These are phyloP conservation scores for thale cress (Arabidopsis thaliana) DNA, from an alignment of 345 rosid species.

Conservation along the genomic window TAIR10.1 NC_003070.9:24415001-24415500, in stretches of 20 bases:
- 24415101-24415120: neutral
- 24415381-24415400: conserved; percentile 63
- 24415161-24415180: conserved; percentile 47
- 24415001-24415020: neutral
- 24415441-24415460: conserved; percentile 79
- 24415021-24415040: conserved; percentile 1
- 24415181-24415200: conserved; percentile 82
- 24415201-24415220: conserved; percentile 96
- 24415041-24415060: conserved; percentile 37
- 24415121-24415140: conserved; percentile 14
- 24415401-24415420: conserved; percentile 52
- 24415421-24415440: conserved; percentile 65
- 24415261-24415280: conserved; percentile 94
- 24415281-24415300: conserved; percentile 95
- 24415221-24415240: conserved; percentile 99
- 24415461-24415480: conserved; percentile 89
- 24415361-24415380: conserved; percentile 72
- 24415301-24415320: conserved; percentile 94
- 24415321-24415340: conserved; percentile 94
- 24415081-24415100: conserved; percentile 16
- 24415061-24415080: conserved; percentile 25
- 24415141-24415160: neutral
- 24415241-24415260: conserved; percentile 94
- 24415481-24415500: conserved; percentile 85
- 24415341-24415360: conserved; percentile 84